Percentiles rank a stretch among this genome's conserved stretches.
Evolutionary conservation across 371 early-diverging fungal genomes (phyloP).

Genomic region (Mucor mucedo): DNA sequence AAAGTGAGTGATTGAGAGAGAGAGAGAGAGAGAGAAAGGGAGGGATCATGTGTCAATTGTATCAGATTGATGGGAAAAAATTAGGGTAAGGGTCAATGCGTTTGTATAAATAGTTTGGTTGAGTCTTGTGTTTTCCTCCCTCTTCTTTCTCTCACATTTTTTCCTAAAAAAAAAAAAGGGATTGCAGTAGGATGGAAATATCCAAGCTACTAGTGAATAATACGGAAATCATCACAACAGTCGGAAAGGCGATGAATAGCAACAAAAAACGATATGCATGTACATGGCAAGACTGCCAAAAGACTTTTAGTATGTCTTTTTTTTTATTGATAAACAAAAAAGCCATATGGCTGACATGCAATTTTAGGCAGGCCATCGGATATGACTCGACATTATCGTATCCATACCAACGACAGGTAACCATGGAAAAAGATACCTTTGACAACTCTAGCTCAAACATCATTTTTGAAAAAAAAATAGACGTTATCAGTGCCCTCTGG

Average conservation of each 20-base stretch:
- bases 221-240: constrained; percentile 11
- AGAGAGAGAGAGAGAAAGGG: not conserved
- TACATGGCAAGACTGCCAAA: constrained; percentile 29
- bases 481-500: constrained; percentile 30
- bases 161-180: too few species aligned
- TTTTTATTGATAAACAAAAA: not conserved
- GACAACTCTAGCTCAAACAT: too few species aligned
- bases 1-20: too few species aligned
- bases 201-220: constrained; percentile 19
- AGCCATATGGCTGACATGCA: not conserved
- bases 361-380: constrained; percentile 32
- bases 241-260: not conserved
- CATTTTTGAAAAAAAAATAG: constrained; percentile 2
- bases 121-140: constrained; percentile 4
- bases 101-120: constrained; percentile 4
- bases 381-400: constrained; percentile 35
- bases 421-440: too few species aligned
- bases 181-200: constrained; percentile 20
- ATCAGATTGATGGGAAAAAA: not conserved
- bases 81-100: constrained; percentile 10
- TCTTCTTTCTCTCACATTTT: not conserved
- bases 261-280: constrained; percentile 29
- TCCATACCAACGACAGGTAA: constrained; percentile 37
- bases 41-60: constrained; percentile 1
- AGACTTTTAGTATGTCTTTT: constrained; percentile 27